Evolutionary conservation across 495 filamentous ascomycete genomes (phyloP).

Genomic region (Achaetomiella virescens): DNA sequence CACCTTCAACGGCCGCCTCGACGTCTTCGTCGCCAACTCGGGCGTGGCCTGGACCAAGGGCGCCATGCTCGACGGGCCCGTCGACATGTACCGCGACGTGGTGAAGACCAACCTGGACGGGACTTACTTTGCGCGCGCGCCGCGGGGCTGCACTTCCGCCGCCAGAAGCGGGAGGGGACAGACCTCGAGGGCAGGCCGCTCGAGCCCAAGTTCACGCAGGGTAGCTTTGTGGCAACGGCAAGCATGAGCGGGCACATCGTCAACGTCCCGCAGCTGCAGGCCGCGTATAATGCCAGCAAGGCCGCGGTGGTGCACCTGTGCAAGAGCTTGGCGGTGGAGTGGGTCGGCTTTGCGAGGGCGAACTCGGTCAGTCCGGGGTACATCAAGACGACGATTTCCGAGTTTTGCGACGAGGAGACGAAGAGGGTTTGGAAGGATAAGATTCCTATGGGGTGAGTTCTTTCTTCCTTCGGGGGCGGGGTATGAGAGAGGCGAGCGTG

Average conservation of each 20-base stretch:
- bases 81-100: slow-evolving; percentile 62
- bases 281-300: slow-evolving; percentile 84
- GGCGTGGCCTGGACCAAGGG: slow-evolving; percentile 71
- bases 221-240: slow-evolving; percentile 73
- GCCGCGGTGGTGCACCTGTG: slow-evolving; percentile 80
- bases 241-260: slow-evolving; percentile 82
- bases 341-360: slow-evolving; percentile 75
- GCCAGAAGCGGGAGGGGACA: slow-evolving; percentile 57
- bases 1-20: slow-evolving; percentile 69
- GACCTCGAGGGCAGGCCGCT: slow-evolving; percentile 61
- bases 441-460: slow-evolving; percentile 70
- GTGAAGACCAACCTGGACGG: slow-evolving; percentile 73
- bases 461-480: background rate
- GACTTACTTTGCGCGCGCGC: slow-evolving; percentile 75
- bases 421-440: slow-evolving; percentile 73
- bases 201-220: slow-evolving; percentile 50
- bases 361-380: slow-evolving; percentile 85
- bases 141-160: slow-evolving; percentile 61
- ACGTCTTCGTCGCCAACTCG: slow-evolving; percentile 76
- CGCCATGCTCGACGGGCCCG: slow-evolving; percentile 56
- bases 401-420: slow-evolving; percentile 61
- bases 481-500: too few species aligned
- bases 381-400: slow-evolving; percentile 76
- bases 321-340: slow-evolving; percentile 78
- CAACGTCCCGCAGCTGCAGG: slow-evolving; percentile 82